A percentile compares a stretch with the other conserved stretches of the same genome.
Conservation (phyloP, 2,329 filamentous ascomycete genomes). For the Botrytis sinoallii region DNA sequence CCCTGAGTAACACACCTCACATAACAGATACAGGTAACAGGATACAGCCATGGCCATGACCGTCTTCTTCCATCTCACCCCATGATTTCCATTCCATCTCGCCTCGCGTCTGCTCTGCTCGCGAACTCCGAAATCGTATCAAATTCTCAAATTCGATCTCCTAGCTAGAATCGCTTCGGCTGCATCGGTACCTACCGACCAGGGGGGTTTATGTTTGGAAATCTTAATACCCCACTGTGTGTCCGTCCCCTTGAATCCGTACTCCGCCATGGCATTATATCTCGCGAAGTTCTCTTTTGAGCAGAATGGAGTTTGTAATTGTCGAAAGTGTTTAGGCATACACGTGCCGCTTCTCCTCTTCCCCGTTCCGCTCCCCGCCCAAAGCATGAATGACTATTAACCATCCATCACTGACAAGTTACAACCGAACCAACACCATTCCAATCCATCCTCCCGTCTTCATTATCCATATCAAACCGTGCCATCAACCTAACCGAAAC, state of each 20-base stretch:
- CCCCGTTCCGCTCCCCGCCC: not conserved
- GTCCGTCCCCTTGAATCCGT: not conserved
- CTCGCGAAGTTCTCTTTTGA: slow-evolving; percentile 1
- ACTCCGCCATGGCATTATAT: not conserved
- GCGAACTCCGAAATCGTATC: not conserved
- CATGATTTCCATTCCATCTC: slow-evolving; percentile 1
- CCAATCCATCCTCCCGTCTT: not conserved
- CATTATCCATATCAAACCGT: slow-evolving; percentile 13
- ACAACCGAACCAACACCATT: not conserved
- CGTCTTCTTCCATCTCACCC: slow-evolving; percentile 1
- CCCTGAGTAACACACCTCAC: slow-evolving; percentile 6
- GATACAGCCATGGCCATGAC: slow-evolving; percentile 2
- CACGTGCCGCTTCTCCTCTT: not conserved
- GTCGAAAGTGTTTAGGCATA: not conserved
- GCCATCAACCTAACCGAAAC: not conserved
- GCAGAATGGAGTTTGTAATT: not conserved
- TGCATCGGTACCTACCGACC: slow-evolving; percentile 5
- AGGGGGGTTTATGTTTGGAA: slow-evolving; percentile 4
- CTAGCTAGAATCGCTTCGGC: not conserved
- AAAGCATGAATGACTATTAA: not conserved
- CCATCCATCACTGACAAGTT: not conserved
- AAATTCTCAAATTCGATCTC: not conserved
- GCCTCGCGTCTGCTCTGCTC: slow-evolving; percentile 1
- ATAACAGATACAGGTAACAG: not conserved
- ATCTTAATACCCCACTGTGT: slow-evolving; percentile 2